These are phyloP conservation scores for Arthrobotrys iridis DNA, from an alignment of 2,329 filamentous ascomycete species.

Conservation along the genomic window DNA sequence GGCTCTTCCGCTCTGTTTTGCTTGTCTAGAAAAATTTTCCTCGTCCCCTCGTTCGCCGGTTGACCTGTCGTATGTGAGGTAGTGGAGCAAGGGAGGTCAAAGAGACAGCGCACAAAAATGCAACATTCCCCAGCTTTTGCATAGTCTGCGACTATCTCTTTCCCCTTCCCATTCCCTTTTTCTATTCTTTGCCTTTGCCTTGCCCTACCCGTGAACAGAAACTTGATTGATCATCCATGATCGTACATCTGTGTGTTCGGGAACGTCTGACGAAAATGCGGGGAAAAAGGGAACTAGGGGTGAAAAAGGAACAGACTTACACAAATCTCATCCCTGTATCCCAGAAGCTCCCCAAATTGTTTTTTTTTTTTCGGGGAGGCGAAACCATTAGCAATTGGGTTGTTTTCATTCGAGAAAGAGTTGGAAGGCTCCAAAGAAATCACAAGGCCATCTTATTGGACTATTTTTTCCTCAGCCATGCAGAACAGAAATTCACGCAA, in stretches of 20 bases:
- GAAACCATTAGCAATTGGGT: slow-evolving; percentile 24
- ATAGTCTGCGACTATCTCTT: background rate
- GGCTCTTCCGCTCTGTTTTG: background rate
- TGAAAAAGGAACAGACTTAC: slow-evolving; percentile 31
- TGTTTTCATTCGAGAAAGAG: slow-evolving; percentile 14
- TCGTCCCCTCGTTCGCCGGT: slow-evolving; percentile 21
- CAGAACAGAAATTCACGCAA: slow-evolving; percentile 38
- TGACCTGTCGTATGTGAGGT: background rate
- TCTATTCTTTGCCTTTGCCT: background rate
- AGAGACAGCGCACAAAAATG: slow-evolving; percentile 39
- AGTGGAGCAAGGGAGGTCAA: slow-evolving; percentile 13
- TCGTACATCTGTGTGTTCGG: slow-evolving; percentile 42
- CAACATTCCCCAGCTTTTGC: slow-evolving; percentile 39
- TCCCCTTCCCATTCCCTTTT: background rate
- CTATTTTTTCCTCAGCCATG: background rate
- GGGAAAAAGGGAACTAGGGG: slow-evolving; percentile 35
- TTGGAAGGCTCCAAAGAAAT: slow-evolving; percentile 1
- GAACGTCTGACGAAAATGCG: slow-evolving; percentile 55
- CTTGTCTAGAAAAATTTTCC: slow-evolving; percentile 13
- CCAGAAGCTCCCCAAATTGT: slow-evolving; percentile 1
- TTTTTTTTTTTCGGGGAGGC: slow-evolving; percentile 18
- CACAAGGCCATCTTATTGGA: slow-evolving; percentile 14
- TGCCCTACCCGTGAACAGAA: slow-evolving; percentile 6
- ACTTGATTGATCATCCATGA: slow-evolving; percentile 16
- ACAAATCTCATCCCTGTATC: slow-evolving; percentile 54